Evolutionary conservation across 2,329 filamentous ascomycete species (phyloP), one percentile per base, ranked within the genome.

Genomic region (Sporothrix pallida): DNA sequence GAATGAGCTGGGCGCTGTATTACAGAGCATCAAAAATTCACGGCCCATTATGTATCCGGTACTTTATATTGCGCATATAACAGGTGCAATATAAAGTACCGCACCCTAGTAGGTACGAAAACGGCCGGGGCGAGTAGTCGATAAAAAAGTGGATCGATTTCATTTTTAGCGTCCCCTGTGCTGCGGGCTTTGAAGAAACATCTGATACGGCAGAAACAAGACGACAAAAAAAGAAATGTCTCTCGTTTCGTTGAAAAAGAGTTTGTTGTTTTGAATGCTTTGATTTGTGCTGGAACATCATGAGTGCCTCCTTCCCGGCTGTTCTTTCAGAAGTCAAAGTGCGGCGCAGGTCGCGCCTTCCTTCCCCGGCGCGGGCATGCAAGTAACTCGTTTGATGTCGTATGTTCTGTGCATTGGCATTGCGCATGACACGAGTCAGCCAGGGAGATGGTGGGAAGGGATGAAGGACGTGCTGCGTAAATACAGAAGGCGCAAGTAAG

Each of bases 341-440:
- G 48, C 46, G 65, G 23, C 65, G 48, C 65, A 69, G 46, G 65
- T 46, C 42, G 23, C 42, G 48, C 65, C 65, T 54, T 69, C 46
- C 65, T 37, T 20, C 63, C 44, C 46, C 60, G 23, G 63, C 15
- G 5, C 13, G 26, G 46, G 15, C 48, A 52, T 52, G 65, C 48
- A 31, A 37, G 65, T 52, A 44, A n/a, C 46, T 31, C 48, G 65
- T 20, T 70, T 42, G 67, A 20, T 42, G 31, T 70, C 67, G 31
- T 70, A 56, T 46, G 67, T 56, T 70, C 26, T 4, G 67, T 42
- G 67, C 67, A 70, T 44, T 44, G 9, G 67, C 60, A 65, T 23
- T 65, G 37, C 37, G 60, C 67, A 70, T 26, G 50, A 56, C 26
- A 58, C 67, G 26, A 70, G 50, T 23, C 31, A 54, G 65, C 48